phyloP scores from a whole-genome alignment of 768 basidiomycete species.

The Cystobasidium onofrii region DNA sequence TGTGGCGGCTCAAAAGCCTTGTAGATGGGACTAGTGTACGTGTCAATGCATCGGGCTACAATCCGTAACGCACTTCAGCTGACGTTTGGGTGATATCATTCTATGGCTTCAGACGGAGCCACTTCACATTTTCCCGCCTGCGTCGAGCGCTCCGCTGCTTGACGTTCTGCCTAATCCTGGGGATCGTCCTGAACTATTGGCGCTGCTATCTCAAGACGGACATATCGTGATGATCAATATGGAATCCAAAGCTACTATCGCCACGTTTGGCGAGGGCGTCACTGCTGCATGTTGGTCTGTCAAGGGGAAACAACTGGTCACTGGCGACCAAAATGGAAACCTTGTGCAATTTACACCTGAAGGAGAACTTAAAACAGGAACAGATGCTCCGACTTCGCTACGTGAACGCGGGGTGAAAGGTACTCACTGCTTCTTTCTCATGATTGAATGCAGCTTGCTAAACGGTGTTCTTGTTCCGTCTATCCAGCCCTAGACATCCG shows the following conservation, averaged over 20 bases:
- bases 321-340: slow-evolving; percentile 43
- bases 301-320: slow-evolving; percentile 48
- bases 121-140: slow-evolving; percentile 25
- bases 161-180: slow-evolving; percentile 35
- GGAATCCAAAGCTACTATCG: slow-evolving; percentile 1
- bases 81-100: neutral
- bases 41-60: neutral
- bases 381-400: slow-evolving; percentile 42
- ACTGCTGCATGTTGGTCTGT: slow-evolving; percentile 47
- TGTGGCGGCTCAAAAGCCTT: slow-evolving; percentile 36
- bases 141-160: slow-evolving; percentile 33
- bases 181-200: slow-evolving; percentile 30
- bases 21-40: slow-evolving; percentile 30
- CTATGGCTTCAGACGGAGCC: slow-evolving; percentile 23
- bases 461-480: neutral
- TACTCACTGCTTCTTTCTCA: neutral
- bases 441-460: neutral
- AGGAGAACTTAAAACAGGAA: slow-evolving; percentile 44
- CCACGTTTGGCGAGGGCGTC: neutral
- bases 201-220: slow-evolving; percentile 16
- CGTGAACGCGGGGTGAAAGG: slow-evolving; percentile 7
- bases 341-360: slow-evolving; percentile 47
- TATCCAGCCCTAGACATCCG: slow-evolving; percentile 37
- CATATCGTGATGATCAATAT: slow-evolving; percentile 30
- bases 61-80: neutral